Base-by-base conservation (phyloP, 2,329 filamentous ascomycete genomes). In the Hymenoscyphus repandus region DNA sequence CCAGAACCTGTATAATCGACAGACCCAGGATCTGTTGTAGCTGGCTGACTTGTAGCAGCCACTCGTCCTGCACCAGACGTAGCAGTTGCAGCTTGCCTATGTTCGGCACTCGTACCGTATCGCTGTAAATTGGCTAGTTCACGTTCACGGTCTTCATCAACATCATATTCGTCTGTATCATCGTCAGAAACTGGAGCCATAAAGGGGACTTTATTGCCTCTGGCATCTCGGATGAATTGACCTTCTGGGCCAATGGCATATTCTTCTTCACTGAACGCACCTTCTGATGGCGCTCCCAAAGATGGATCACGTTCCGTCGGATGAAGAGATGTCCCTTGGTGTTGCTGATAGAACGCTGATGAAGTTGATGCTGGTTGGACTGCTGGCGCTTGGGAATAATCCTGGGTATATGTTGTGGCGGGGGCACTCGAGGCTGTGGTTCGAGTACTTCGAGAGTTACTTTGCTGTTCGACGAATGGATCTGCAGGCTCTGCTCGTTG, bases 191-290 rank as follows among this genome's bases (percentile, higher is more conserved):
- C 68, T 45, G 62, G 70, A 64, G 45, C 64, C 69, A 69, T 56
- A 64, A 70, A 63, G 63, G 72, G 65, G 68, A 87, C 78, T 48
- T 76, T 80, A 47, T 77, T 76, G 48, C 83, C 84, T 49, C 78
- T 74, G 32, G 74, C 72, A 67, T 87, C 84, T 48, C 74, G 76
- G 50, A 80, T 73, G 59, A 83, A 81, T 58, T 80, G 76, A 54
- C 82, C 82, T 49, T 78, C 70, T 31, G 74, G 72, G 64, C 86
- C 81, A 58, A 82, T 77, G 54, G 79, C 76, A 68, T 87, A 90
- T 68, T 90, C 86, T 67, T 86, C 86, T 69, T 84, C 82, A 66
- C 77, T 82, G 62, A 82, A 85, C 54, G 76, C 78, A 58, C 74
- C 76, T 66, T 87, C 85, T 51, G 52, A 68, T 17, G 67, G 71